Percentiles rank a stretch among this genome's conserved stretches.
Evolutionary conservation across 192 early-diverging fungal genomes (phyloP).

Genomic region (Kappamyces sp.): DNA sequence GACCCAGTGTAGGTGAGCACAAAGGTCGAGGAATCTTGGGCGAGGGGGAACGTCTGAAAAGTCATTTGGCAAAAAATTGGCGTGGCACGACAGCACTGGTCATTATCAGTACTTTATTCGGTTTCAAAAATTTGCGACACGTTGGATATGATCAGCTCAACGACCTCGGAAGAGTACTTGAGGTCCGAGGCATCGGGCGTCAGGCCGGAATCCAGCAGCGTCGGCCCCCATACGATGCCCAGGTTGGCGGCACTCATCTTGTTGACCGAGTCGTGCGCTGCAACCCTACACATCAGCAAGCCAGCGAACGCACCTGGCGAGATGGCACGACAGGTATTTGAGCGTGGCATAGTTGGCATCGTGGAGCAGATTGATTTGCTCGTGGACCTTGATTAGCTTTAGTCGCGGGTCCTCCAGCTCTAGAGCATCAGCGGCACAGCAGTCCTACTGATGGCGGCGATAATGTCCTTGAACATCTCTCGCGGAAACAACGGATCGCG

Average conservation of each 20-base stretch:
- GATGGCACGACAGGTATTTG: constrained; percentile 70
- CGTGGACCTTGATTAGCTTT: constrained; percentile 64
- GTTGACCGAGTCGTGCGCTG: constrained; percentile 68
- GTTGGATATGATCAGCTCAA: constrained; percentile 62
- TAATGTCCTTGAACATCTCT: constrained; percentile 56
- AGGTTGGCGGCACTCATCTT: constrained; percentile 87
- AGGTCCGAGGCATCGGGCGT: constrained; percentile 47
- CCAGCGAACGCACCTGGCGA: constrained; percentile 57
- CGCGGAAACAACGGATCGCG: constrained; percentile 80
- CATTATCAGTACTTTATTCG: neutral
- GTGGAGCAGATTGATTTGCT: constrained; percentile 66
- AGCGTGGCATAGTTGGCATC: constrained; percentile 82
- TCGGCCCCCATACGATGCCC: constrained; percentile 90
- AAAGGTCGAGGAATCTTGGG: too few species aligned
- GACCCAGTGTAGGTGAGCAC: too few species aligned
- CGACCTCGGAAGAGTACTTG: constrained; percentile 53
- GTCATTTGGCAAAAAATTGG: too few species aligned
- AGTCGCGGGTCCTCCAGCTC: constrained; percentile 58
- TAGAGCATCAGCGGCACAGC: constrained; percentile 17
- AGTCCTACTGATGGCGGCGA: constrained; percentile 63
- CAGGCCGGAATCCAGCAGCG: constrained; percentile 53
- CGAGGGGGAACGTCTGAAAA: too few species aligned
- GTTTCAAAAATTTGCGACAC: constrained; percentile 63
- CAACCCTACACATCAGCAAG: constrained; percentile 46
- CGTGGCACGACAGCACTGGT: too few species aligned